Evolutionary conservation across 2,329 filamentous ascomycete genomes (phyloP).

Genomic region (Paraconiothyrium sp.): DNA sequence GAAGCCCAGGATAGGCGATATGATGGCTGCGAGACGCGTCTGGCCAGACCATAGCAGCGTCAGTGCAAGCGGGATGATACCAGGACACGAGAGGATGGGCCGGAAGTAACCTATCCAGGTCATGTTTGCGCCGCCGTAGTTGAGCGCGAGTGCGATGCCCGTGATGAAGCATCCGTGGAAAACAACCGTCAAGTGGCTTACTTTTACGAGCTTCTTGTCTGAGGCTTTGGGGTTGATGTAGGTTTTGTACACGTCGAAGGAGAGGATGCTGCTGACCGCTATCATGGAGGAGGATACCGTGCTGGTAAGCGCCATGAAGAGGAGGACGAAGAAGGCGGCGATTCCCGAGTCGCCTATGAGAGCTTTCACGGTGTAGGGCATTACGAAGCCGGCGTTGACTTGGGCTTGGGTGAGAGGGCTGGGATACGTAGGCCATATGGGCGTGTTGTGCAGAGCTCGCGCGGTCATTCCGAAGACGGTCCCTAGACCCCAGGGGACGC

Average conservation of each 20-base stretch:
- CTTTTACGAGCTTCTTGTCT: constrained; percentile 51
- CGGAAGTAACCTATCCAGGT: constrained; percentile 66
- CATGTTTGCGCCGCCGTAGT: constrained; percentile 64
- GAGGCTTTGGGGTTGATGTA: constrained; percentile 60
- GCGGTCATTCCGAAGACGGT: constrained; percentile 52
- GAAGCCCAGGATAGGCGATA: constrained; percentile 59
- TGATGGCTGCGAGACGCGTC: constrained; percentile 59
- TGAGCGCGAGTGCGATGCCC: constrained; percentile 60
- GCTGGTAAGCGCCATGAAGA: constrained; percentile 56
- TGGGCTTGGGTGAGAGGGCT: constrained; percentile 49
- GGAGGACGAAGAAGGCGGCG: constrained; percentile 48
- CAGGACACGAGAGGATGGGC: constrained; percentile 62
- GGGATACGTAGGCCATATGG: constrained; percentile 65
- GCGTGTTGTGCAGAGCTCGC: constrained; percentile 58
- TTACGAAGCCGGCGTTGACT: constrained; percentile 49
- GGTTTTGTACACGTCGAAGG: constrained; percentile 63
- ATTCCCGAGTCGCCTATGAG: constrained; percentile 52
- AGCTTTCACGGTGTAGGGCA: constrained; percentile 51
- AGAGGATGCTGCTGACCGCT: constrained; percentile 63
- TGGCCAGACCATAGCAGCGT: constrained; percentile 63
- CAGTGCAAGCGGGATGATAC: constrained; percentile 64
- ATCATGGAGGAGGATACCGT: constrained; percentile 64
- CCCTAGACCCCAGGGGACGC: constrained; percentile 63
- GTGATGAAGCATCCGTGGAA: constrained; percentile 59
- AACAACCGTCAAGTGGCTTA: constrained; percentile 63